Conservation (phyloP, 768 basidiomycete genomes). For the Leccinum variicolor region DNA sequence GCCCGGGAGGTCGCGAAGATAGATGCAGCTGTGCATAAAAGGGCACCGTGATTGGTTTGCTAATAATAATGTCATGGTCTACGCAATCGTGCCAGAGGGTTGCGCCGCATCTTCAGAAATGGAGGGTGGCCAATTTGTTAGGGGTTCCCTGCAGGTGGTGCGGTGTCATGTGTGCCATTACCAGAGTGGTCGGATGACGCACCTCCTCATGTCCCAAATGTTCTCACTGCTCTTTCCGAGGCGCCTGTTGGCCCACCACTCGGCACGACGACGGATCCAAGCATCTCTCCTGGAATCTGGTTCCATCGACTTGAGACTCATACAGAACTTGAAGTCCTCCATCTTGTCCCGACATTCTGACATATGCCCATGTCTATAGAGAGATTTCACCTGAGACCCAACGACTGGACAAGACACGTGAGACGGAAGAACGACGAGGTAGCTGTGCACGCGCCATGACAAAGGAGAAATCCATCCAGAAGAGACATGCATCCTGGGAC, state of each 20-base stretch:
- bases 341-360: slow-evolving; percentile 71
- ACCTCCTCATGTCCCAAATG: slow-evolving; percentile 90
- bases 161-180: background rate
- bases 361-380: slow-evolving; percentile 83
- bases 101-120: slow-evolving; percentile 20
- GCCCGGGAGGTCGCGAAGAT: background rate
- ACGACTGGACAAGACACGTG: slow-evolving; percentile 48
- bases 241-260: slow-evolving; percentile 90
- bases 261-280: slow-evolving; percentile 85
- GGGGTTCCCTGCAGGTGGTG: slow-evolving; percentile 16
- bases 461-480: slow-evolving; percentile 69
- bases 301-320: slow-evolving; percentile 75
- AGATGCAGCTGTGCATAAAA: background rate
- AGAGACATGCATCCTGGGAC: slow-evolving; percentile 79
- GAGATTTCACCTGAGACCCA: slow-evolving; percentile 72
- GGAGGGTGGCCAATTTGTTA: slow-evolving; percentile 28
- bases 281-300: slow-evolving; percentile 74
- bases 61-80: background rate
- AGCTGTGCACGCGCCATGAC: slow-evolving; percentile 49
- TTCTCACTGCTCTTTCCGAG: slow-evolving; percentile 85
- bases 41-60: background rate
- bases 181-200: slow-evolving; percentile 29
- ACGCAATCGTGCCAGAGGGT: slow-evolving; percentile 23
- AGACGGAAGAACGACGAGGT: slow-evolving; percentile 4
- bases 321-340: slow-evolving; percentile 94